Evolutionary conservation across 768 basidiomycete genomes (phyloP).

Genomic region (Kwoniella dejecticola): DNA sequence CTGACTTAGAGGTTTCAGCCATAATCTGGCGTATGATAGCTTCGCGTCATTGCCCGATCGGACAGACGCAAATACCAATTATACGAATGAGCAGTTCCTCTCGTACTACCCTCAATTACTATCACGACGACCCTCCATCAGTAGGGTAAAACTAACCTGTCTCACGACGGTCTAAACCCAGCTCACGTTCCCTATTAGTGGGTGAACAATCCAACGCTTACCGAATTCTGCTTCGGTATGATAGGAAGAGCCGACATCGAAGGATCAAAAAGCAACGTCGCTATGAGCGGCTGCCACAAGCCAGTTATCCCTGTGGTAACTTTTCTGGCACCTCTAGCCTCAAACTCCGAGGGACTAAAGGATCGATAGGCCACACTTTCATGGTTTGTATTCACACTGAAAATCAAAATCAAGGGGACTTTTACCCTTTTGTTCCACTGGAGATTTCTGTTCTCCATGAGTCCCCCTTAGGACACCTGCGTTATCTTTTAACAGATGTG

Average conservation of each 20-base stretch:
- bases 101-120: conserved; percentile 80
- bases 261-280: conserved; percentile 78
- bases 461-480: conserved; percentile 76
- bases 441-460: conserved; percentile 79
- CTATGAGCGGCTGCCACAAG: conserved; percentile 81
- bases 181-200: conserved; percentile 73
- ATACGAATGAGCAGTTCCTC: conserved; percentile 81
- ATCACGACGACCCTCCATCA: conserved; percentile 73
- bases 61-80: conserved; percentile 74
- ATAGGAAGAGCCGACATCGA: conserved; percentile 79
- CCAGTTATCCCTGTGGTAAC: conserved; percentile 78
- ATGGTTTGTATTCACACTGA: conserved; percentile 79
- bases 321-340: conserved; percentile 80
- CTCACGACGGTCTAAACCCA: conserved; percentile 60
- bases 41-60: conserved; percentile 65
- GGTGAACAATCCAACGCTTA: conserved; percentile 76
- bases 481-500: conserved; percentile 77
- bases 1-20: conserved; percentile 83
- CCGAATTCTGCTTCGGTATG: conserved; percentile 77
- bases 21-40: conserved; percentile 82
- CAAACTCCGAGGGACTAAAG: conserved; percentile 77
- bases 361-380: conserved; percentile 82
- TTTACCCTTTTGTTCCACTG: conserved; percentile 78
- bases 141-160: conserved; percentile 85
- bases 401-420: conserved; percentile 79